Evolutionary conservation across 805 yeast species (phyloP), one percentile per base, ranked within the genome.

Genomic region (Schwanniomyces yamadae): DNA sequence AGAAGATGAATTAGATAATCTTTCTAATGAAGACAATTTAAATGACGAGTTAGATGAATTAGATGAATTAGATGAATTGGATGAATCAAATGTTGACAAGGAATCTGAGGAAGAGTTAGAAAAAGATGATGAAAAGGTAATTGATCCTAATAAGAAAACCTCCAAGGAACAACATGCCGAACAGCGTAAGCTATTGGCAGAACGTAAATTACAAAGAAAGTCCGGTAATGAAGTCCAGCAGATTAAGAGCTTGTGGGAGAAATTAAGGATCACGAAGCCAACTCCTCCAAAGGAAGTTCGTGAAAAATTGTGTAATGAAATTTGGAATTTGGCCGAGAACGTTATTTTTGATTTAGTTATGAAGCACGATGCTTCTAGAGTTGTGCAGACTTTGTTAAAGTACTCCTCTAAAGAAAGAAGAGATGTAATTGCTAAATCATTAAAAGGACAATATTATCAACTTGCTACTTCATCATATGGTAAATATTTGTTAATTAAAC

Each of bases 361-460:
- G 66, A 89, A 93, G 69, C 99, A 91, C 57, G 98, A 91, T 70
- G 91, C 97, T 7, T 87, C 96, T 16, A 78, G 99, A 67, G 91
- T 91, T 37, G 95, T 91, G 27, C 99, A 91, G 65, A 89, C 97
- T 1, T 74, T 91, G 48, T 82, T 91, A 42, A 91, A 91, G 60
- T 88, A 85, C 57, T 81, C 93, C 9, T 70, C 84, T 24, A 86
- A 82, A 54, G 86, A 80, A 34, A 80, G 89, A 66, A 79, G 96
- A 65, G 82, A 78, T 17, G 69, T 69, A 16, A 79, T 91, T 44
- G 82, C 83, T 12, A 48, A 60, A 35, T 71, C 89, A 3, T 69
- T 91, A 49, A 83, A 81, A 58, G 93, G 95, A 12, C 71, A 77
- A 55, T 87, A 71, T 59, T 86, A 85, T 55, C 80, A 78, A 33